phyloP scores from a whole-genome alignment of 306 rosid species.

The Nissolia schottii region DNA sequence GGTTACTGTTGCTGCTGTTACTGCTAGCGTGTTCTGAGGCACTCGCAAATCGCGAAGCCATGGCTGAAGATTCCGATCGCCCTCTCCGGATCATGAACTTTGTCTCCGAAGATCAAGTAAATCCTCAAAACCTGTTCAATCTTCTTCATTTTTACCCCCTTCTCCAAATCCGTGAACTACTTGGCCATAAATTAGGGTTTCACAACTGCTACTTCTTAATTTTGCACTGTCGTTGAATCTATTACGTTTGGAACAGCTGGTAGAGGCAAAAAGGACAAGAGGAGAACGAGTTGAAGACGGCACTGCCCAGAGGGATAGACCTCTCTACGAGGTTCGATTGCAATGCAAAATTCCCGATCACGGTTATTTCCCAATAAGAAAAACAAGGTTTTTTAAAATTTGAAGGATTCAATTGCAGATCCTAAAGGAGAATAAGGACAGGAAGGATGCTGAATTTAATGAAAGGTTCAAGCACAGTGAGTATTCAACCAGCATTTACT shows the following conservation, averaged over 20 bases:
- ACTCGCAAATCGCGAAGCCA: slow-evolving; percentile 17
- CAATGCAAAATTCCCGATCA: not conserved
- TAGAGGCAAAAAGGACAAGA: slow-evolving; percentile 65
- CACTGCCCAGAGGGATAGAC: slow-evolving; percentile 85
- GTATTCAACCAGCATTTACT: slow-evolving; percentile 31
- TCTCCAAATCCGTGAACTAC: not conserved
- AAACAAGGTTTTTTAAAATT: not conserved
- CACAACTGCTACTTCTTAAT: not conserved
- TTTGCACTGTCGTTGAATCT: not conserved
- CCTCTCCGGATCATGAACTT: slow-evolving; percentile 74
- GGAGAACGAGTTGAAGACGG: slow-evolving; percentile 92
- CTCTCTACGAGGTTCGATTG: slow-evolving; percentile 67
- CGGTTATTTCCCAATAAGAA: not conserved
- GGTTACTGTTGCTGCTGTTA: not conserved
- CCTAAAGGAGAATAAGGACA: slow-evolving; percentile 87
- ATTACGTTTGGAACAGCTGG: slow-evolving; percentile 46
- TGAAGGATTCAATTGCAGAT: slow-evolving; percentile 40
- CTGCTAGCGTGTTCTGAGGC: not conserved
- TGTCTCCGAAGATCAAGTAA: slow-evolving; percentile 86
- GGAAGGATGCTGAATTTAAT: slow-evolving; percentile 80
- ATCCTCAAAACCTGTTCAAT: not conserved
- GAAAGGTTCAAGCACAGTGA: slow-evolving; percentile 95
- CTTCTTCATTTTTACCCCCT: not conserved
- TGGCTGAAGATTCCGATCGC: slow-evolving; percentile 64
- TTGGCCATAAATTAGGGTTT: not conserved